phyloP scores from a whole-genome alignment of 495 filamentous ascomycete species.

The Penicillium alfredii region DNA sequence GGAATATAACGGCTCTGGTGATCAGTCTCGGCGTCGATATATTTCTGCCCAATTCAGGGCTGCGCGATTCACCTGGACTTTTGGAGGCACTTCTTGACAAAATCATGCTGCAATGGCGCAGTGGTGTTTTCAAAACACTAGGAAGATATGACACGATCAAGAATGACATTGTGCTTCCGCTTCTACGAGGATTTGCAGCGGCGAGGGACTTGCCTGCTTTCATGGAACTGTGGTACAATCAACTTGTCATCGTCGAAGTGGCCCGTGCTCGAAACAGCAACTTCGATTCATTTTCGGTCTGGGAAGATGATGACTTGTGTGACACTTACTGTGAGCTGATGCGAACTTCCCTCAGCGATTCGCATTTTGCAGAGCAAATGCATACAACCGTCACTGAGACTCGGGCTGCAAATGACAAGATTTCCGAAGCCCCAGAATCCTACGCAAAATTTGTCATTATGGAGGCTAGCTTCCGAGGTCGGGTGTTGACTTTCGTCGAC shows the following conservation, averaged over 20 bases:
- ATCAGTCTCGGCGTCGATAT: conserved; percentile 63
- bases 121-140: conserved; percentile 3
- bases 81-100: conserved; percentile 39
- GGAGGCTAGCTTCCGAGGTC: conserved; percentile 33
- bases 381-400: conserved; percentile 27
- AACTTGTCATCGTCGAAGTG: conserved; percentile 47
- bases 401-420: conserved; percentile 23
- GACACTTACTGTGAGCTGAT: conserved; percentile 33
- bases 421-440: conserved; percentile 24
- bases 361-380: conserved; percentile 29
- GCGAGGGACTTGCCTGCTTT: conserved; percentile 63
- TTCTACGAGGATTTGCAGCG: conserved; percentile 57
- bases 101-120: conserved; percentile 34
- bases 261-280: conserved; percentile 25
- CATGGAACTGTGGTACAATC: conserved; percentile 57
- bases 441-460: conserved; percentile 37
- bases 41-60: conserved; percentile 53
- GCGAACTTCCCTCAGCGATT: conserved; percentile 29
- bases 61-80: conserved; percentile 35
- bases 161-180: conserved; percentile 44
- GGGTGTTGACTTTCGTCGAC: conserved; percentile 18
- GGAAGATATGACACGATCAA: conserved; percentile 30
- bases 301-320: conserved; percentile 59
- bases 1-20: conserved; percentile 55
- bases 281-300: conserved; percentile 38